phyloP scores from a whole-genome alignment of 805 yeast species.

The Kodamaea sagamina region DNA sequence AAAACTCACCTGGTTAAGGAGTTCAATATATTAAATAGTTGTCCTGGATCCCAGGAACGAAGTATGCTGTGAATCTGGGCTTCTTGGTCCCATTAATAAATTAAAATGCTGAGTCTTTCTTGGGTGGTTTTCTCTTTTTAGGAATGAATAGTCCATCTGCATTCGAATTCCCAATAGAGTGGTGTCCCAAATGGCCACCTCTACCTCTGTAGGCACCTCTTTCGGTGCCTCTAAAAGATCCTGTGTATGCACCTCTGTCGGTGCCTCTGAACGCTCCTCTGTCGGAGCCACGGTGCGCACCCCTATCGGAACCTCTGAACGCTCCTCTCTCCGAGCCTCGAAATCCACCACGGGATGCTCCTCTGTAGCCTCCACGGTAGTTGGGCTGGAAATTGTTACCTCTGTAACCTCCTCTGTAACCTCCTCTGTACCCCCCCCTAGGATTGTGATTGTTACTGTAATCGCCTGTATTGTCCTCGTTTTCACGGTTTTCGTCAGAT shows the following conservation, averaged over 20 bases:
- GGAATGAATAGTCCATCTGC: constrained; percentile 19
- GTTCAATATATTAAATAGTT: constrained; percentile 5
- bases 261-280: too few relatives aligned
- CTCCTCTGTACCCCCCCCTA: too few relatives aligned
- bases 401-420: too few relatives aligned
- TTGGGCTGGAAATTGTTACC: too few relatives aligned
- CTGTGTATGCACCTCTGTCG: neutral
- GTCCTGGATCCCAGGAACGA: neutral
- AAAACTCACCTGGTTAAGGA: neutral
- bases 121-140: constrained; percentile 14
- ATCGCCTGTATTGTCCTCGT: too few relatives aligned
- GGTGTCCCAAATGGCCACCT: too few relatives aligned
- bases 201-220: too few relatives aligned
- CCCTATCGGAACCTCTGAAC: neutral
- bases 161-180: neutral
- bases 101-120: constrained; percentile 2
- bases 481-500: too few relatives aligned
- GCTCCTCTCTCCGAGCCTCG: constrained; percentile 2
- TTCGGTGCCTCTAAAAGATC: neutral
- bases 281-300: too few relatives aligned
- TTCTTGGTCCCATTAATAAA: too few relatives aligned
- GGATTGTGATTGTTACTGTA: too few relatives aligned
- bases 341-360: neutral
- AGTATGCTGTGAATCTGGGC: neutral
- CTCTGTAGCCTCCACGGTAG: neutral